phyloP scores from a whole-genome alignment of 352 stramenopile genomes.

The Pythium phragmiticola region DNA sequence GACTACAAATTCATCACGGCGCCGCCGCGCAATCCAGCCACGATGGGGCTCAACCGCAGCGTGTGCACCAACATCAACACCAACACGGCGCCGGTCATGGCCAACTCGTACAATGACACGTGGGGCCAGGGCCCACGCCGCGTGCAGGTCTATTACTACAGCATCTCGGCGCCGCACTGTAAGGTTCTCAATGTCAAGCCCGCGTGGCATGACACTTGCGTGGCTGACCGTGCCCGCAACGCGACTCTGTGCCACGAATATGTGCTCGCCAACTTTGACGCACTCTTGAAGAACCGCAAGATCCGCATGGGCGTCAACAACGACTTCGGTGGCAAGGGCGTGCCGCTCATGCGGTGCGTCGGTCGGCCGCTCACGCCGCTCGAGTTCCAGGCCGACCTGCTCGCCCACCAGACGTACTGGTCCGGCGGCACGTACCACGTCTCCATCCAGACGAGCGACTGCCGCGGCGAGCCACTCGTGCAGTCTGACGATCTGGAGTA shows the following conservation, averaged over 20 bases:
- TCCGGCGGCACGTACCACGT: slow-evolving; percentile 40
- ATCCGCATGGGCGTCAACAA: slow-evolving; percentile 36
- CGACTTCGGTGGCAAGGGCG: slow-evolving; percentile 41
- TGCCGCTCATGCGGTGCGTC: slow-evolving; percentile 47
- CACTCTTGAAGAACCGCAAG: slow-evolving; percentile 29
- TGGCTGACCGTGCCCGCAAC: slow-evolving; percentile 27
- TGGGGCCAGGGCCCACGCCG: slow-evolving; percentile 30
- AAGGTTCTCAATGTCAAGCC: slow-evolving; percentile 11
- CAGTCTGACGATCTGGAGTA: slow-evolving; percentile 34
- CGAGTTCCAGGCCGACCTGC: slow-evolving; percentile 54
- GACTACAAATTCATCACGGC: slow-evolving; percentile 30
- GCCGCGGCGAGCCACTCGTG: slow-evolving; percentile 36
- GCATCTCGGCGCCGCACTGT: slow-evolving; percentile 38
- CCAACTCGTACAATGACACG: slow-evolving; percentile 32
- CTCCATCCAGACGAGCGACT: slow-evolving; percentile 55
- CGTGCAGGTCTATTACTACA: slow-evolving; percentile 30
- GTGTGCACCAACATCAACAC: slow-evolving; percentile 23
- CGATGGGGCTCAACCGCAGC: slow-evolving; percentile 27
- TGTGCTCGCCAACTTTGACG: slow-evolving; percentile 48
- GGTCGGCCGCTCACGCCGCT: slow-evolving; percentile 38
- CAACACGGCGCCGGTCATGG: slow-evolving; percentile 27
- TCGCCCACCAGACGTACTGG: slow-evolving; percentile 56
- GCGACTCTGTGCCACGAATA: slow-evolving; percentile 39
- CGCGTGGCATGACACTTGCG: slow-evolving; percentile 28
- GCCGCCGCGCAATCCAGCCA: slow-evolving; percentile 21